Evolutionary conservation across 2,329 filamentous ascomycete species (phyloP).

Genomic region (Claviceps maximensis): DNA sequence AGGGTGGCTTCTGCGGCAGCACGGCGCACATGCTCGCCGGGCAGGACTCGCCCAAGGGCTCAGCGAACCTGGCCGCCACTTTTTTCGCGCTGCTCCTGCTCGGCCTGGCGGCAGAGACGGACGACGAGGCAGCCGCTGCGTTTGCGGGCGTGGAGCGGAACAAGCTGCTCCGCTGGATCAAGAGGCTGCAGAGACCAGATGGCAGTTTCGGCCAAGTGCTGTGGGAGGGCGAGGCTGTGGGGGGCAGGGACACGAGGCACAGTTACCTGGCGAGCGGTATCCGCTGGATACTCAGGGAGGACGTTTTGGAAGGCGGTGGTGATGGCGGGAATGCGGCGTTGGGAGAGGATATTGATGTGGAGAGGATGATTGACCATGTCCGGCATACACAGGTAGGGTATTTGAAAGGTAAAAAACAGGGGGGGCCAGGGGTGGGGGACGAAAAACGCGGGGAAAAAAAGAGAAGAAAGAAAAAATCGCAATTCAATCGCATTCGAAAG

Average conservation of each 20-base stretch:
- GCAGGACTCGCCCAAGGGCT: conserved; percentile 31
- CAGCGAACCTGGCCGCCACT: conserved; percentile 70
- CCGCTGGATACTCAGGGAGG: conserved; percentile 66
- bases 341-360: conserved; percentile 62
- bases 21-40: conserved; percentile 43
- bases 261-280: conserved; percentile 75
- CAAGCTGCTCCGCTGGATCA: conserved; percentile 62
- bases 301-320: conserved; percentile 34
- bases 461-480: neutral
- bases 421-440: neutral
- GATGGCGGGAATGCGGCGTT: conserved; percentile 42
- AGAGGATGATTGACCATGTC: conserved; percentile 57
- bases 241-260: conserved; percentile 74
- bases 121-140: conserved; percentile 25
- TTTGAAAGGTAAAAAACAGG: neutral
- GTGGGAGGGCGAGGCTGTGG: conserved; percentile 46
- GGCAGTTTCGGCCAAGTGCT: conserved; percentile 86
- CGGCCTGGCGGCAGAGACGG: conserved; percentile 33
- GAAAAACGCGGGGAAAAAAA: neutral
- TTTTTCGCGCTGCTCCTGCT: conserved; percentile 76
- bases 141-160: conserved; percentile 53
- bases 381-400: conserved; percentile 39
- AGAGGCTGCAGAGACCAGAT: conserved; percentile 61
- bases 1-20: conserved; percentile 80
- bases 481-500: too few species aligned